A percentile compares a stretch with the other conserved stretches of the same genome.
phyloP scores from a whole-genome alignment of 495 filamentous ascomycete genomes.

The Penicillium robsamsonii region DNA sequence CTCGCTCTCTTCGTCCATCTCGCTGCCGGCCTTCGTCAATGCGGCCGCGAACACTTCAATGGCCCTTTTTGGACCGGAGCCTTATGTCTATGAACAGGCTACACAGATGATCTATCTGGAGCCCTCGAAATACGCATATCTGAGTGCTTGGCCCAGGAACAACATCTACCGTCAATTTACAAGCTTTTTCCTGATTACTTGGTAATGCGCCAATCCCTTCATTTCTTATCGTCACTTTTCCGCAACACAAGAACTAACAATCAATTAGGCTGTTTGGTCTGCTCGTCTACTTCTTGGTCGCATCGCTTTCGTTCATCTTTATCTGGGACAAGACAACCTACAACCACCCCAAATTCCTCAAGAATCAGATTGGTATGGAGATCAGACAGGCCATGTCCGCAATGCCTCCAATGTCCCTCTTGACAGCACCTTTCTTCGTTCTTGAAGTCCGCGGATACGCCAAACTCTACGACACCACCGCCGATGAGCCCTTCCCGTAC shows the following conservation, averaged over 20 bases:
- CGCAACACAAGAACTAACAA: conserved; percentile 8
- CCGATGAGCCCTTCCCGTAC: conserved; percentile 67
- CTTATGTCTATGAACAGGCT: conserved; percentile 67
- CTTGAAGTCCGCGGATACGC: conserved; percentile 81
- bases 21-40: conserved; percentile 42
- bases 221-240: neutral
- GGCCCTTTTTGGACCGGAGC: conserved; percentile 42
- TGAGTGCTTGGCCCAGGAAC: conserved; percentile 76
- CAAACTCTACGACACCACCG: conserved; percentile 77
- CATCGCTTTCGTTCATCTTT: conserved; percentile 82
- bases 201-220: conserved; percentile 52
- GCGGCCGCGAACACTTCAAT: conserved; percentile 40
- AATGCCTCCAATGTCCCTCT: conserved; percentile 78
- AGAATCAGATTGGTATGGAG: conserved; percentile 86
- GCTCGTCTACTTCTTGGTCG: conserved; percentile 78
- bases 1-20: conserved; percentile 47
- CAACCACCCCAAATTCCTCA: conserved; percentile 91
- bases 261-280: conserved; percentile 73
- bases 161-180: conserved; percentile 75
- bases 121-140: conserved; percentile 75
- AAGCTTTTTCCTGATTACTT: conserved; percentile 80
- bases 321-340: conserved; percentile 91
- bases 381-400: conserved; percentile 73
- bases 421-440: conserved; percentile 82
- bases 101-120: conserved; percentile 66